A percentile compares a stretch with the other conserved stretches of the same genome.
These are phyloP conservation scores for Pseudozyma tsukubaensis DNA, from an alignment of 1,284 basidiomycete genomes.

Conservation along the genomic window DNA sequence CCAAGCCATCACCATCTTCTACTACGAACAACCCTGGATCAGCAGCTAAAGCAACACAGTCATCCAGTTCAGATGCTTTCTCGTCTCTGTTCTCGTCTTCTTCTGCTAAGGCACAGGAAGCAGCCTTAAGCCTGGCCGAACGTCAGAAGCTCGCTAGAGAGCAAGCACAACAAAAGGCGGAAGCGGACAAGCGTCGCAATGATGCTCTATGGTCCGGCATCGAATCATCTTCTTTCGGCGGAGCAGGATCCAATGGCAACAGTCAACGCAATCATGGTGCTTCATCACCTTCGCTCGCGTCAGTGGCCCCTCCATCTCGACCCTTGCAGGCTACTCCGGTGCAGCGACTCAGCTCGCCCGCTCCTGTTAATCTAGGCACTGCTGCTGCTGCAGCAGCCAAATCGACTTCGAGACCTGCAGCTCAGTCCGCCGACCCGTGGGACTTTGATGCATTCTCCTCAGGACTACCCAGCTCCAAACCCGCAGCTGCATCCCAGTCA, in stretches of 20 bases:
- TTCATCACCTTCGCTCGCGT: background rate
- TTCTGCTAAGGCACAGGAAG: constrained; percentile 24
- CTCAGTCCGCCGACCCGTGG: constrained; percentile 27
- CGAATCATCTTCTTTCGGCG: constrained; percentile 24
- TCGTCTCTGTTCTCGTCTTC: constrained; percentile 55
- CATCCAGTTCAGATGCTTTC: constrained; percentile 51
- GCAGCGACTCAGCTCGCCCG: constrained; percentile 21
- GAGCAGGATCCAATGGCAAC: background rate
- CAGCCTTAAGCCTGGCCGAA: constrained; percentile 35
- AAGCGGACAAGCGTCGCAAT: constrained; percentile 28
- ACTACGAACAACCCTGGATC: constrained; percentile 9
- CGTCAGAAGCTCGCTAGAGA: constrained; percentile 35
- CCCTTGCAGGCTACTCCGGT: background rate
- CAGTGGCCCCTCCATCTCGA: background rate
- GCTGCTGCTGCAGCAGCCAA: background rate
- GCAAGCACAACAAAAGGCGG: constrained; percentile 18
- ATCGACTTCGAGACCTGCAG: constrained; percentile 3
- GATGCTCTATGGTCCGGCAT: constrained; percentile 47
- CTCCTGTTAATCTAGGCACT: background rate
- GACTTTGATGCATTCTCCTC: constrained; percentile 40
- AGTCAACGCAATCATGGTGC: background rate
- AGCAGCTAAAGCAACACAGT: constrained; percentile 6
- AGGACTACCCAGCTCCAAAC: constrained; percentile 10
- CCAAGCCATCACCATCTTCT: constrained; percentile 7
- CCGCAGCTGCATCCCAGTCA: constrained; percentile 3